Conservation (phyloP, 2,329 filamentous ascomycete genomes). For the Neofusicoccum laricinum region DNA sequence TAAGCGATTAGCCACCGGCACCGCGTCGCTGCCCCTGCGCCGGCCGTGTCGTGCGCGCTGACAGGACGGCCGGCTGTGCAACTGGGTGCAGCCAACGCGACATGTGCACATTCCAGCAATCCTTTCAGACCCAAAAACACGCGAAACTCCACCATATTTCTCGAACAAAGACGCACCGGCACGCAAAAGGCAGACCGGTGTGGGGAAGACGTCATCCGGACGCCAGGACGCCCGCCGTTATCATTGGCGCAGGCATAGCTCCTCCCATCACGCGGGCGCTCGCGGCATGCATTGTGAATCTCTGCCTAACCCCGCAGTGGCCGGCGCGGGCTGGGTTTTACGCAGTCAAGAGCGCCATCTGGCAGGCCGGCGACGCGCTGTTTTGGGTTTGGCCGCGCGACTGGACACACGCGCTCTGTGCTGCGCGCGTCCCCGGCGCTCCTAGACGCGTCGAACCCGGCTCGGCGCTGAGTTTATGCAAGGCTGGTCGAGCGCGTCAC, state of each 20-base stretch:
- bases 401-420: not conserved
- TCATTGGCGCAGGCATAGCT: too few species aligned
- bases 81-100: not conserved
- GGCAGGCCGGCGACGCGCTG: not conserved
- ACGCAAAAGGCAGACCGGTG: not conserved
- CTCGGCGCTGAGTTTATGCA: conserved; percentile 6
- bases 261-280: not conserved
- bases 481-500: conserved; percentile 3
- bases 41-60: not conserved
- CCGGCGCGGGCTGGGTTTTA: too few species aligned
- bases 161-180: not conserved
- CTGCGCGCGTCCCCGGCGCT: not conserved
- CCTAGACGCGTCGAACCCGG: not conserved
- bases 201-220: not conserved
- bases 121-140: too few species aligned
- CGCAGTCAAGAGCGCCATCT: too few species aligned
- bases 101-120: not conserved
- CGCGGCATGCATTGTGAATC: not conserved
- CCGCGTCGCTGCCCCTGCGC: not conserved
- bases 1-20: conserved; percentile 4
- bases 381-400: not conserved
- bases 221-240: not conserved
- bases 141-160: not conserved
- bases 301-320: not conserved
- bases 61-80: not conserved